Evolutionary conservation across 805 yeast genomes (phyloP).

Genomic region (Starmera amethionina): DNA sequence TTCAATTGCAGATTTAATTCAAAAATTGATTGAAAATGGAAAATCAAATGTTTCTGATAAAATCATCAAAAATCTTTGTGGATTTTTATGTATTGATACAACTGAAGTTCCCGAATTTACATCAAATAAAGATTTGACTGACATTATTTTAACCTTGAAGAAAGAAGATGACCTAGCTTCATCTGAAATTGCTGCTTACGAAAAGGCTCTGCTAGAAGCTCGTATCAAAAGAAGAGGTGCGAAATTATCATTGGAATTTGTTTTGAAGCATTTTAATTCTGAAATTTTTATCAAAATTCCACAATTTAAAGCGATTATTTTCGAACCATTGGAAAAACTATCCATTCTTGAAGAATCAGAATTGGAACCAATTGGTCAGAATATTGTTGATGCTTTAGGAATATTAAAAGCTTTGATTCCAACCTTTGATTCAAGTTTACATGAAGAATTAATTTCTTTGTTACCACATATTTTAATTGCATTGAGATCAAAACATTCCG

Average conservation of each 20-base stretch:
- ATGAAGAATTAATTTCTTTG: slow-evolving; percentile 38
- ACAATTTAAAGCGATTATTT: slow-evolving; percentile 52
- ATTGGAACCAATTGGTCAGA: slow-evolving; percentile 53
- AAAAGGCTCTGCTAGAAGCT: slow-evolving; percentile 61
- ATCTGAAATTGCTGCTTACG: slow-evolving; percentile 49
- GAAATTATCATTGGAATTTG: slow-evolving; percentile 49
- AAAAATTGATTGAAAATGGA: slow-evolving; percentile 42
- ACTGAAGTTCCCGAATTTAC: slow-evolving; percentile 90
- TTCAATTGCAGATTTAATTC: slow-evolving; percentile 56
- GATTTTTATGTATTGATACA: slow-evolving; percentile 90
- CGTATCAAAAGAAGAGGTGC: slow-evolving; percentile 82
- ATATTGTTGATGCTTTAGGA: slow-evolving; percentile 79
- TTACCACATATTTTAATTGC: slow-evolving; percentile 43
- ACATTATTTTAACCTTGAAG: slow-evolving; percentile 58
- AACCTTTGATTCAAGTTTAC: slow-evolving; percentile 38
- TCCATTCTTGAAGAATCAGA: slow-evolving; percentile 20
- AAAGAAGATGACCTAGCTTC: slow-evolving; percentile 70
- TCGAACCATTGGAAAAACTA: slow-evolving; percentile 48
- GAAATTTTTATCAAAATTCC: slow-evolving; percentile 53
- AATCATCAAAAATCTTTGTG: slow-evolving; percentile 82
- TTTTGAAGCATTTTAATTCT: slow-evolving; percentile 44
- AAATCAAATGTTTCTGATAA: slow-evolving; percentile 79
- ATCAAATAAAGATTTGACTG: slow-evolving; percentile 45
- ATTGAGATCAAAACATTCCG: slow-evolving; percentile 64
- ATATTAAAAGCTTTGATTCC: slow-evolving; percentile 68